Conservation (phyloP, 2,329 filamentous ascomycete genomes). For the Colletotrichum cuscutae region DNA sequence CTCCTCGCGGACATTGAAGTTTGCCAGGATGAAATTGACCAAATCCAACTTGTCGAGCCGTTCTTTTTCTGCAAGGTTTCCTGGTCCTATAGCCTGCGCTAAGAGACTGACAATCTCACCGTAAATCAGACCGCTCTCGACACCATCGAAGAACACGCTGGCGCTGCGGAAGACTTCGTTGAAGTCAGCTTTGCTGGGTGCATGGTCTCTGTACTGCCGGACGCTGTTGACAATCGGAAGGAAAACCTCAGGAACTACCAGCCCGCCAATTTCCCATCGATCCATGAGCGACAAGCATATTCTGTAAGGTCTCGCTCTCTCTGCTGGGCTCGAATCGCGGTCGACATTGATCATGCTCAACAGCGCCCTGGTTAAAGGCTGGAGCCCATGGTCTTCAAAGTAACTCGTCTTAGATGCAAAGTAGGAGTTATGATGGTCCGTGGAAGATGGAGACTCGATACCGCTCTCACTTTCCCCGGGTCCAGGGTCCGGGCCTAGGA, state of each 20-base stretch:
- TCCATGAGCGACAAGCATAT: constrained; percentile 98
- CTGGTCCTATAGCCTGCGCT: constrained; percentile 65
- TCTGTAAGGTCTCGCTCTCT: constrained; percentile 86
- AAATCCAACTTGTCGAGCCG: constrained; percentile 74
- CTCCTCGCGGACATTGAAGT: constrained; percentile 95
- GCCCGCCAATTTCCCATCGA: constrained; percentile 93
- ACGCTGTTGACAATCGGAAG: constrained; percentile 86
- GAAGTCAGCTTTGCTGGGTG: constrained; percentile 76
- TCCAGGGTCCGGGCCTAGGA: constrained; percentile 80
- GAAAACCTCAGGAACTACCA: constrained; percentile 90
- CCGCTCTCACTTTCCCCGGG: constrained; percentile 58
- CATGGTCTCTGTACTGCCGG: constrained; percentile 74
- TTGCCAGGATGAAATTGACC: constrained; percentile 82
- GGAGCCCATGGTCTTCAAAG: constrained; percentile 83
- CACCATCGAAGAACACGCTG: constrained; percentile 96
- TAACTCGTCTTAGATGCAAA: constrained; percentile 76
- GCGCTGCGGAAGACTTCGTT: constrained; percentile 91
- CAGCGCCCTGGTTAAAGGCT: constrained; percentile 78
- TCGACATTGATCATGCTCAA: constrained; percentile 77
- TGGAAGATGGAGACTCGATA: constrained; percentile 55
- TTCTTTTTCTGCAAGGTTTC: constrained; percentile 54
- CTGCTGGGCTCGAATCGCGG: constrained; percentile 62
- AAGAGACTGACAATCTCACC: constrained; percentile 80
- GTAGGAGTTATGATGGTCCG: constrained; percentile 55
- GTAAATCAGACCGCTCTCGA: constrained; percentile 94